Evolutionary conservation across 371 early-diverging fungal genomes (phyloP).

Genomic region (Mortierella sp.): DNA sequence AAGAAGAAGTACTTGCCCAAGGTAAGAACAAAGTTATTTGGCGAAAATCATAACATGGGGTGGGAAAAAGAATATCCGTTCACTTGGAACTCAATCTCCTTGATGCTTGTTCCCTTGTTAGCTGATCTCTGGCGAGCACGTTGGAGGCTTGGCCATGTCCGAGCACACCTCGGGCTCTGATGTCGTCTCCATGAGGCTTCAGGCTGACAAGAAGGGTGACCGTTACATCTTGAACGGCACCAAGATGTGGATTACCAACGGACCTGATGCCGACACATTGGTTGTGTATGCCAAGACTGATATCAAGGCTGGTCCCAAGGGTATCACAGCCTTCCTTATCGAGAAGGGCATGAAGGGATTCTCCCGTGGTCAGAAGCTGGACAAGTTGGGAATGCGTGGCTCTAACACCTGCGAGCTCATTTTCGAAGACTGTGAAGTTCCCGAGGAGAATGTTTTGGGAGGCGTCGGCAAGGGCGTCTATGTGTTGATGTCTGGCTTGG

Average conservation of each 20-base stretch:
- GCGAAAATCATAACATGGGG: no score
- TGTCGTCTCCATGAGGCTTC: constrained; percentile 93
- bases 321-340: constrained; percentile 95
- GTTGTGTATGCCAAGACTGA: constrained; percentile 97
- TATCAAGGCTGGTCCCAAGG: constrained; percentile 80
- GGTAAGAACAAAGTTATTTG: constrained; percentile 52
- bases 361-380: constrained; percentile 88
- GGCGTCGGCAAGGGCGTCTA: constrained; percentile 92
- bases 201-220: constrained; percentile 88
- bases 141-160: constrained; percentile 97
- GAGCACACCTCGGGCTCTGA: constrained; percentile 94
- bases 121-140: constrained; percentile 90
- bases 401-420: constrained; percentile 96
- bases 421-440: constrained; percentile 95
- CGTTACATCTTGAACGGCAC: constrained; percentile 85
- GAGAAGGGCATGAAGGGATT: constrained; percentile 94
- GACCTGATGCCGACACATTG: constrained; percentile 92
- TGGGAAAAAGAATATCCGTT: no score
- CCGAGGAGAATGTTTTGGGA: constrained; percentile 93
- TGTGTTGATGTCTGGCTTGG: constrained; percentile 96
- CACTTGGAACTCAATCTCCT: no score
- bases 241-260: constrained; percentile 99
- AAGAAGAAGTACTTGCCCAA: constrained; percentile 93
- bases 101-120: constrained; percentile 11
- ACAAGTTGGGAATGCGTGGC: constrained; percentile 98